A percentile compares a stretch with the other conserved stretches of the same genome.
Evolutionary conservation across 208 protist species (phyloP).

Genomic region (Leishmania martiniquensis): DNA sequence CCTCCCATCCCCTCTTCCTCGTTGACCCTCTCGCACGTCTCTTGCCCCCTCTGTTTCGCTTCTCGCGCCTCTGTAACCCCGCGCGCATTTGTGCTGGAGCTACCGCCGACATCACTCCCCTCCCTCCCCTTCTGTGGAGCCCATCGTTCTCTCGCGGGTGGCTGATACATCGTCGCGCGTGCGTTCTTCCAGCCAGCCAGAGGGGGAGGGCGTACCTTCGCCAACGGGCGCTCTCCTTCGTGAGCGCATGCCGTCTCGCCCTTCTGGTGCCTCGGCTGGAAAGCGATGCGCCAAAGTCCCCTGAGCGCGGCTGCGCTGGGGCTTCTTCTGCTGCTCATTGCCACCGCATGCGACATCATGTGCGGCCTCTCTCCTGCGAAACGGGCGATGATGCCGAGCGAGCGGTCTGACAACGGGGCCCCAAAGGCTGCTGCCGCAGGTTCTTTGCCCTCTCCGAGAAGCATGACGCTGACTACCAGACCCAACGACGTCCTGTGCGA

Average conservation of each 20-base stretch:
- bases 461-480: neutral
- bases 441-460: neutral
- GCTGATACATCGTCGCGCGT: neutral
- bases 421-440: neutral
- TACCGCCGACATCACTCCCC: neutral
- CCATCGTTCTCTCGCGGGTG: neutral
- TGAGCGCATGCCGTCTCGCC: neutral
- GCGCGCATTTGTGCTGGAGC: neutral
- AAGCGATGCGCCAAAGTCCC: neutral
- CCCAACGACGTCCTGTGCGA: neutral
- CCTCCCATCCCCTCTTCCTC: neutral
- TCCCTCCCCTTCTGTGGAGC: neutral
- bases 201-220: neutral
- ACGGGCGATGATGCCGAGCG: neutral
- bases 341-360: neutral
- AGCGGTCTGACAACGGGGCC: neutral
- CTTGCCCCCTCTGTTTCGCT: neutral
- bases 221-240: neutral
- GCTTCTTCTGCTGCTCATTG: neutral
- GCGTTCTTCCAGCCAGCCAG: neutral
- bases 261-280: neutral
- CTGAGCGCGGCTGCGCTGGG: neutral
- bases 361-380: slow-evolving; percentile 8
- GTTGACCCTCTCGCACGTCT: neutral
- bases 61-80: neutral